Conservation (phyloP, 257 asterid species). For the Solanum clarkiae region DNA sequence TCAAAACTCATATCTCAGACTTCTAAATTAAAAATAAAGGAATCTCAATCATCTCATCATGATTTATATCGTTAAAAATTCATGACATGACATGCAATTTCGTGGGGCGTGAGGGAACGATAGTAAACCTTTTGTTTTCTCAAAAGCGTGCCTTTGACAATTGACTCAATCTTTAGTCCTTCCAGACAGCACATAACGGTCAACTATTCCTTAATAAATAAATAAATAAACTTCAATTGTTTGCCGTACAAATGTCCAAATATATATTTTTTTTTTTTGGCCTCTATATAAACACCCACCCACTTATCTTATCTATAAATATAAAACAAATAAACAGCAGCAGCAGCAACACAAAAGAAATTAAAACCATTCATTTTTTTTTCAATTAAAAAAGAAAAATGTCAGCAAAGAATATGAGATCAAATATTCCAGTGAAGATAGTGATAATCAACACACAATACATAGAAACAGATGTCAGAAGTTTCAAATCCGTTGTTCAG, state of each 20-base stretch:
- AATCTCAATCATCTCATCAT: background rate
- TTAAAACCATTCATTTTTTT: background rate
- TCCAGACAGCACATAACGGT: conserved; percentile 31
- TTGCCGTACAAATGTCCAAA: background rate
- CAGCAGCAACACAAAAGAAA: too few relatives aligned
- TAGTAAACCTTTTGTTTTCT: background rate
- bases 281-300: background rate
- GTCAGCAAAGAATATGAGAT: background rate
- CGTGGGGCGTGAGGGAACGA: background rate
- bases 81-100: background rate
- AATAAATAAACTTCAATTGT: background rate
- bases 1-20: background rate
- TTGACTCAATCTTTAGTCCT: conserved; percentile 4
- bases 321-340: background rate
- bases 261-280: background rate
- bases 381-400: background rate
- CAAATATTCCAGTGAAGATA: conserved; percentile 18
- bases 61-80: fast-evolving
- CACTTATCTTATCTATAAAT: background rate
- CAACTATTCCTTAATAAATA: conserved; percentile 17
- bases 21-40: fast-evolving
- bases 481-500: conserved; percentile 41
- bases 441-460: conserved; percentile 37
- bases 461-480: conserved; percentile 24
- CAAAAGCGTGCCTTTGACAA: conserved; percentile 15